Evolutionary conservation across 2,329 filamentous ascomycete species (phyloP).

Genomic region (Endoconidiophora polonica): DNA sequence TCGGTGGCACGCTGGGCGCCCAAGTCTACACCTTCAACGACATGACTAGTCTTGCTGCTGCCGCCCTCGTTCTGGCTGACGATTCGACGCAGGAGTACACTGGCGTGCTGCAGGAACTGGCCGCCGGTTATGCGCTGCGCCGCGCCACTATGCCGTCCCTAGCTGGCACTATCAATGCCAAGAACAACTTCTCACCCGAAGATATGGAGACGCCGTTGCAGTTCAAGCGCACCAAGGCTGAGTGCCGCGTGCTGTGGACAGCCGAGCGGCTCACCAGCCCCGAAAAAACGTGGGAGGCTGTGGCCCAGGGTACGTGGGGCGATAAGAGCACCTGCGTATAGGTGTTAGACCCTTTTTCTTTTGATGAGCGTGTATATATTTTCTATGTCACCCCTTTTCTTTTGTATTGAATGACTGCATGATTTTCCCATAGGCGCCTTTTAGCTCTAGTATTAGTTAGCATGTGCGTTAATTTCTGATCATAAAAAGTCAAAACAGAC

Average conservation of each 20-base stretch:
- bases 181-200: slow-evolving; percentile 15
- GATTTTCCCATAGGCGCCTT: too few species aligned
- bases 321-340: neutral
- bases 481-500: too few species aligned
- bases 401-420: neutral
- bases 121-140: slow-evolving; percentile 20
- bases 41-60: slow-evolving; percentile 17
- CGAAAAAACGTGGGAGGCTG: slow-evolving; percentile 34
- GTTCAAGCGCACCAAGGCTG: slow-evolving; percentile 42
- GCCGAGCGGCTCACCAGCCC: slow-evolving; percentile 33
- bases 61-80: slow-evolving; percentile 1
- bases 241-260: slow-evolving; percentile 45
- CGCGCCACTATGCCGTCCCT: slow-evolving; percentile 16
- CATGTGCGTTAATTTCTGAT: too few species aligned
- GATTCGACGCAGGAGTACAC: slow-evolving; percentile 8
- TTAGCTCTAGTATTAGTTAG: too few species aligned
- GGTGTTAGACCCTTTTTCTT: neutral
- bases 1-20: slow-evolving; percentile 42
- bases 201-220: slow-evolving; percentile 29
- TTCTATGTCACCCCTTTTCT: neutral
- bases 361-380: neutral
- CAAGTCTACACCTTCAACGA: slow-evolving; percentile 15
- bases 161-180: slow-evolving; percentile 17
- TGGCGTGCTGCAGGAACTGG: slow-evolving; percentile 19
- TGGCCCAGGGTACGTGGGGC: slow-evolving; percentile 24